phyloP scores from a whole-genome alignment of 768 basidiomycete species.

The Trichaptum fuscoviolaceum region DNA sequence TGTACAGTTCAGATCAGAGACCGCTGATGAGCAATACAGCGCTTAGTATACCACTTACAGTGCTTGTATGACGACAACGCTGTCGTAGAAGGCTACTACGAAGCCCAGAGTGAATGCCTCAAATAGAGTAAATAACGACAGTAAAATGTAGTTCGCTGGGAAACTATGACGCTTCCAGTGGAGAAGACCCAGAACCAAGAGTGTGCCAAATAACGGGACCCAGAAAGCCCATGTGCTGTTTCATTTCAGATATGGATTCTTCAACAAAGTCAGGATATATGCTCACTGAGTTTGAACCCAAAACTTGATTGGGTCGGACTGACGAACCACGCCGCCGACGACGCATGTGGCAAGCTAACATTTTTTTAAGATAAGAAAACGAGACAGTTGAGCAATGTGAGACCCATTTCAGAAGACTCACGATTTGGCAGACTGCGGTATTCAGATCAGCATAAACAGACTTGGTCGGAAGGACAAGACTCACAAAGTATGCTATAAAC shows the following conservation, averaged over 20 bases:
- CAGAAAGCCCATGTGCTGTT: constrained; percentile 74
- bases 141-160: constrained; percentile 80
- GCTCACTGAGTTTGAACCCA: constrained; percentile 74
- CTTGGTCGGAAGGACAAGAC: constrained; percentile 22
- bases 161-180: constrained; percentile 93
- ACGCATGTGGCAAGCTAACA: constrained; percentile 65
- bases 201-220: constrained; percentile 69
- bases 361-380: neutral
- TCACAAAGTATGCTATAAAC: constrained; percentile 86
- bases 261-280: constrained; percentile 3
- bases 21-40: constrained; percentile 5
- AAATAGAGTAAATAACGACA: constrained; percentile 84
- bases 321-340: constrained; percentile 68
- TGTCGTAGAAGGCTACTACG: constrained; percentile 71
- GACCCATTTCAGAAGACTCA: constrained; percentile 26
- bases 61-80: constrained; percentile 76
- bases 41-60: constrained; percentile 43
- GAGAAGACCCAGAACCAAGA: constrained; percentile 73
- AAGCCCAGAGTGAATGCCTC: constrained; percentile 91
- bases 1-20: constrained; percentile 22
- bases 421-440: constrained; percentile 63
- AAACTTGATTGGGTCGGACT: constrained; percentile 48
- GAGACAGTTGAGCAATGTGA: neutral
- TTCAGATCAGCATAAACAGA: neutral
- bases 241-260: neutral